Conservation (phyloP, 495 filamentous ascomycete genomes). For the Neurospora sp. region DNA sequence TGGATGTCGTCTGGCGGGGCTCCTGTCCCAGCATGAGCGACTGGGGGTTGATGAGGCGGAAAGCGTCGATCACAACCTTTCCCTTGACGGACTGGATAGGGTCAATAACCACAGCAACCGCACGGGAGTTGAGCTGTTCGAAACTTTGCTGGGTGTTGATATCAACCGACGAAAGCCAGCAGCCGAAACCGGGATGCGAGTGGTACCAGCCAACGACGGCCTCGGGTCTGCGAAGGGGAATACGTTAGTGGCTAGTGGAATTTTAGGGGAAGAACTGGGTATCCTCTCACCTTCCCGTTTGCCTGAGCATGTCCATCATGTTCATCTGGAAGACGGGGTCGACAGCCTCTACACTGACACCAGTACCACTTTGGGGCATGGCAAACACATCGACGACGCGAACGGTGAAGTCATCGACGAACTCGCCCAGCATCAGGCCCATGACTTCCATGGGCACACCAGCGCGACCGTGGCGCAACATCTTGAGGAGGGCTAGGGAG, state of each 20-base stretch:
- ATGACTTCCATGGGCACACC: conserved; percentile 99
- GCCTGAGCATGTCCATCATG: conserved; percentile 99
- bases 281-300: conserved; percentile 75
- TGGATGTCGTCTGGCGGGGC: conserved; percentile 95
- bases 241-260: conserved; percentile 7
- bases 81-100: conserved; percentile 99
- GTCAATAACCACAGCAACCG: conserved; percentile 95
- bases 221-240: conserved; percentile 55
- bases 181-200: conserved; percentile 97
- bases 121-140: conserved; percentile 91
- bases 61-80: conserved; percentile 98
- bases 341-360: conserved; percentile 95
- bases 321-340: conserved; percentile 98
- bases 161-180: conserved; percentile 97
- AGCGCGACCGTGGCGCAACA: conserved; percentile 92
- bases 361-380: conserved; percentile 98
- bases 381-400: conserved; percentile 97
- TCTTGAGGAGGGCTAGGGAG: conserved; percentile 92
- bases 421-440: conserved; percentile 97
- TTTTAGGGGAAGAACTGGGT: background rate
- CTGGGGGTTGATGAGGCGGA: conserved; percentile 97
- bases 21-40: conserved; percentile 98
- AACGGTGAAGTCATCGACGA: conserved; percentile 98
- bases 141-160: conserved; percentile 99
- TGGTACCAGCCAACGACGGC: conserved; percentile 99